These are phyloP conservation scores for Rhynchosporium secalis DNA, from an alignment of 2,329 filamentous ascomycete species.

Conservation along the genomic window DNA sequence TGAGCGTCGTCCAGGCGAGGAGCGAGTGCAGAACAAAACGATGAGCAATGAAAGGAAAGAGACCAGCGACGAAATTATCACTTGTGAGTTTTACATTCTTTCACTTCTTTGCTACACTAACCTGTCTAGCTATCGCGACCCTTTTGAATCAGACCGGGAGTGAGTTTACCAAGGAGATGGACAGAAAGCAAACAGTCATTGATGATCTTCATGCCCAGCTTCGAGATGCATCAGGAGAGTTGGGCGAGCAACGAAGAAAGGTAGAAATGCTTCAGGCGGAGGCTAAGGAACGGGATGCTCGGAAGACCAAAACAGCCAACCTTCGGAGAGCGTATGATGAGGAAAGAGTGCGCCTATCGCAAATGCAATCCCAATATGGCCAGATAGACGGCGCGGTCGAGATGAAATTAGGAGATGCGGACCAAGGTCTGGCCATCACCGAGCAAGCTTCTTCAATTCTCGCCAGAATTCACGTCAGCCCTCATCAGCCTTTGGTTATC, in stretches of 20 bases:
- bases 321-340: conserved; percentile 72
- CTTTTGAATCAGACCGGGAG: conserved; percentile 77
- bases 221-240: conserved; percentile 74
- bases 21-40: conserved; percentile 48
- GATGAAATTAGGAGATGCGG: conserved; percentile 44
- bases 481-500: conserved; percentile 47
- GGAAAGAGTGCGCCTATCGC: conserved; percentile 57
- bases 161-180: conserved; percentile 78
- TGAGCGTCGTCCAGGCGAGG: conserved; percentile 46
- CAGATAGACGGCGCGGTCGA: conserved; percentile 55
- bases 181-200: conserved; percentile 78
- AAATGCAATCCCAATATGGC: conserved; percentile 49
- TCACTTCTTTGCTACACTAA: conserved; percentile 32
- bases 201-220: conserved; percentile 80
- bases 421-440: conserved; percentile 35
- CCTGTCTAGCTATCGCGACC: conserved; percentile 71
- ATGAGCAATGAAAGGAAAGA: conserved; percentile 61
- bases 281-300: conserved; percentile 62
- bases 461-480: conserved; percentile 32
- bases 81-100: conserved; percentile 57
- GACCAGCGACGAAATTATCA: conserved; percentile 76
- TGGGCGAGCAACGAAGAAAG: conserved; percentile 73
- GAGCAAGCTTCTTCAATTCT: conserved; percentile 34
- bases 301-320: conserved; percentile 73
- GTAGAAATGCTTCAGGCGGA: conserved; percentile 70